Base-by-base conservation (phyloP, 2,329 filamentous ascomycete species). In the Thielaviopsis musarum region DNA sequence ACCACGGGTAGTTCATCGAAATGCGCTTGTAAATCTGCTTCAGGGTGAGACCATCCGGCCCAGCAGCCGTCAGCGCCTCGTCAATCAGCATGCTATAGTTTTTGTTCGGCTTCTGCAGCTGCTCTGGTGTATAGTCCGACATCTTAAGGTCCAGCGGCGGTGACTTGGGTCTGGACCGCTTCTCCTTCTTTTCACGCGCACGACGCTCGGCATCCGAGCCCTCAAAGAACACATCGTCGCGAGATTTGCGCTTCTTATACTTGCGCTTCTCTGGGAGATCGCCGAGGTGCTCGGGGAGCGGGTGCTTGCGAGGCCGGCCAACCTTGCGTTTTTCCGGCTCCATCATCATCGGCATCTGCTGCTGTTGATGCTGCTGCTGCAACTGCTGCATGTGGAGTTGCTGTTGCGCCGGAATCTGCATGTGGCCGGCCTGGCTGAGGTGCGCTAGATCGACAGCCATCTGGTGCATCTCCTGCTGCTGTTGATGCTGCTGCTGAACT, bases 11-110 rank as follows among this genome's bases (percentile, higher is more conserved):
- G 64, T 73, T 73, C 61, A 73, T 72, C 64, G 77, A 78, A 58
- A 83, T 83, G 55, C 79, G 73, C 68, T 82, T 82, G 69, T 83
- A 83, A 59, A 82, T 81, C 68, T 82, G 79, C 67, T 82, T 81
- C 53, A 83, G 72, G 3, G 76, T 78, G 51, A 82, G 69, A 3
- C 79, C 79, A 3, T 79, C 74, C 2, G 74, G 71, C 2, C 76
- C 75, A 3, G 77, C 78, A 21, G 76, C 78, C 12, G 74, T 74
- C 41, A 82, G 71, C 13, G 79, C 77, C 67, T 83, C 80, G 66
- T 83, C 78, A 59, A 82, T 82, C 56, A 83, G 72, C 54, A 81
- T 72, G 54, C 78, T 77, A 64, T 82, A 83, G 64, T 82, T 82
- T 69, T 82, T 82, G 69, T 75, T 81, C 7, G 80, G 80, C 65